Conservation (phyloP, 257 asterid genomes). For the Solanum stenotomum region DNA sequence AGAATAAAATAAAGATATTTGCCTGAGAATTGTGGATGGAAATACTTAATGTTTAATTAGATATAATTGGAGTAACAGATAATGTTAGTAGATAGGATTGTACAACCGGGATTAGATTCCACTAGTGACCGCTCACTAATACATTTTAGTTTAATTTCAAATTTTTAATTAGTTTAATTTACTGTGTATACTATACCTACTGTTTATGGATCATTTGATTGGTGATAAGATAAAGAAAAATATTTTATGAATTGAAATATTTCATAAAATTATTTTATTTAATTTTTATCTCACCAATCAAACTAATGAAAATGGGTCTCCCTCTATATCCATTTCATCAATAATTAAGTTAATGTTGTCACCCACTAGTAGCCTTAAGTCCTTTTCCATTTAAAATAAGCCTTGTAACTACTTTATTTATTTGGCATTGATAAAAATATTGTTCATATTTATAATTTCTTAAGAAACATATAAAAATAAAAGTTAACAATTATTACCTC, state of each 20-base stretch:
- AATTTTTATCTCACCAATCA: neutral
- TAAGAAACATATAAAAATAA: neutral
- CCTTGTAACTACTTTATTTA: neutral
- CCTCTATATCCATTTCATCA: neutral
- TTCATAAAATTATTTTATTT: neutral
- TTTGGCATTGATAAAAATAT: neutral
- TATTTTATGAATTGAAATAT: neutral
- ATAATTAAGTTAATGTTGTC: neutral
- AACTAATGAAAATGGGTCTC: neutral
- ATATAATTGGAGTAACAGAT: neutral
- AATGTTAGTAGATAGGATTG: neutral
- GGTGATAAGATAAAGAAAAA: neutral
- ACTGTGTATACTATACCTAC: neutral
- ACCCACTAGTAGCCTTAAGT: neutral
- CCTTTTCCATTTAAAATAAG: neutral
- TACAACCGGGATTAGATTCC: neutral
- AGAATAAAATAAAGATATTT: neutral
- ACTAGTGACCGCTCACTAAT: neutral
- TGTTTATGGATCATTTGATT: neutral
- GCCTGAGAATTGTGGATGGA: neutral
- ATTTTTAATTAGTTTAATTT: neutral
- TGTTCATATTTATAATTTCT: neutral
- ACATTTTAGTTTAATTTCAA: neutral
- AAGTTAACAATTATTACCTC: neutral
- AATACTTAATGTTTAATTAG: neutral